phyloP scores from a whole-genome alignment of 208 protist species.

The Histomonas meleagridis region DNA sequence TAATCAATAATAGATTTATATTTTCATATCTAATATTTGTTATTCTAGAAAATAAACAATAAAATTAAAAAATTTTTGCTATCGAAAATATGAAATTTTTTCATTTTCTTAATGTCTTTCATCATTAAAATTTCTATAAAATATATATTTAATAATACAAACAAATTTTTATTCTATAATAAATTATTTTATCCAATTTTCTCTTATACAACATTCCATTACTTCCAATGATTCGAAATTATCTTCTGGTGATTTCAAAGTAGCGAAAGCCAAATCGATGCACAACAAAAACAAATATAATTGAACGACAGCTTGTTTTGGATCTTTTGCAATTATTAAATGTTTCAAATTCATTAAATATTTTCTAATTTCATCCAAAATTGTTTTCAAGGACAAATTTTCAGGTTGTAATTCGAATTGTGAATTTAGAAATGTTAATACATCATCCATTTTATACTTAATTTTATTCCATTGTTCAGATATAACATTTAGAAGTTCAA shows the following conservation, averaged over 20 bases:
- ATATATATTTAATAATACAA: too few relatives aligned
- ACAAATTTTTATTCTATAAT: too few relatives aligned
- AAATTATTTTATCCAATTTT: constrained; percentile 7
- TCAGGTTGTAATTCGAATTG: background rate
- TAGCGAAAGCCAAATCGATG: background rate
- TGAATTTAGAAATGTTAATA: background rate
- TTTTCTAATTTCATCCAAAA: background rate
- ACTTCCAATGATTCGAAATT: background rate
- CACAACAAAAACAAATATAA: background rate
- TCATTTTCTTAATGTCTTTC: too few relatives aligned
- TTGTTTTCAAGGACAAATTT: background rate
- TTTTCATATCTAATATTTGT: too few relatives aligned
- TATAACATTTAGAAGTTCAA: background rate
- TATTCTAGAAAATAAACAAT: too few relatives aligned
- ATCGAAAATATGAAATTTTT: too few relatives aligned
- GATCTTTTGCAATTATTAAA: background rate
- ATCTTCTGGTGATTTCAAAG: too few relatives aligned
- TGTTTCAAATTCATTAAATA: background rate
- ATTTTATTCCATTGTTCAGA: background rate
- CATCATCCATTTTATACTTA: background rate
- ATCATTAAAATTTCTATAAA: too few relatives aligned
- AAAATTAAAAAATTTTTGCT: too few relatives aligned
- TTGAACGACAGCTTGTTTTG: background rate
- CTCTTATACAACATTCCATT: background rate
- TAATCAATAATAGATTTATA: too few relatives aligned